A percentile compares a stretch with the other conserved stretches of the same genome.
These are phyloP conservation scores for Solanum hybrid DNA, from an alignment of 305 asterid species.

Conservation along the genomic window DNA sequence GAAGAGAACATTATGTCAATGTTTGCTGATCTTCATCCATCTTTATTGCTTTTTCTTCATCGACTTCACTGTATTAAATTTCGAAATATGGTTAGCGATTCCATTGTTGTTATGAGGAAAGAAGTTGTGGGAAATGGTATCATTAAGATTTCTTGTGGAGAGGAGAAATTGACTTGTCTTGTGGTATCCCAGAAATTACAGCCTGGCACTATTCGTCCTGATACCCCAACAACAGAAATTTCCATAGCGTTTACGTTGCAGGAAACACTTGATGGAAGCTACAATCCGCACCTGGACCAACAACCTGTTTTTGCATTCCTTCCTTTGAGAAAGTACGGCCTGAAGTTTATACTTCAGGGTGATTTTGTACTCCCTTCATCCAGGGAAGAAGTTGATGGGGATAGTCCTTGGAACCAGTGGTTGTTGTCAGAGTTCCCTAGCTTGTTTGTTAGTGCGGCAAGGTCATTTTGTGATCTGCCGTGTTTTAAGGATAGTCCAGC, in stretches of 20 bases:
- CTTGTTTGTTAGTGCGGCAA: slow-evolving; percentile 64
- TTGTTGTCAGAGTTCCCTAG: slow-evolving; percentile 73
- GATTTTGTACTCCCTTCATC: slow-evolving; percentile 92
- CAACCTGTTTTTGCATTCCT: slow-evolving; percentile 98
- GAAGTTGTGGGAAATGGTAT: slow-evolving; percentile 63
- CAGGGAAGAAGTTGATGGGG: slow-evolving; percentile 92
- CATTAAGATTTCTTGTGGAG: slow-evolving; percentile 25
- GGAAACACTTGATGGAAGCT: slow-evolving; percentile 47
- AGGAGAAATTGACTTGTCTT: slow-evolving; percentile 78
- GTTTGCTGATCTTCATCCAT: slow-evolving; percentile 36
- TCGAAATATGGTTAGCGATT: slow-evolving; percentile 53
- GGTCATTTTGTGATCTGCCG: slow-evolving; percentile 64
- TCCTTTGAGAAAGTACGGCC: slow-evolving; percentile 88
- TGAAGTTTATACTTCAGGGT: slow-evolving; percentile 86
- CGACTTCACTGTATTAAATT: slow-evolving; percentile 82
- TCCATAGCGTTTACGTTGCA: slow-evolving; percentile 77
- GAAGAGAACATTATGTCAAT: slow-evolving; percentile 62
- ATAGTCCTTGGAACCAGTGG: slow-evolving; percentile 98
- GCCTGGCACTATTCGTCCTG: slow-evolving; percentile 50
- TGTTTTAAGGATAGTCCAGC: slow-evolving; percentile 44
- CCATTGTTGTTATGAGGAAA: slow-evolving; percentile 70
- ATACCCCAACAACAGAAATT: slow-evolving; percentile 62
- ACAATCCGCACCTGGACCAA: slow-evolving; percentile 54
- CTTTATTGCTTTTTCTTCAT: slow-evolving; percentile 75
- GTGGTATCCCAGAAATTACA: slow-evolving; percentile 66